These are phyloP conservation scores for Lichtheimia ornata DNA, from an alignment of 371 early-diverging fungal genomes.

Conservation along the genomic window DNA sequence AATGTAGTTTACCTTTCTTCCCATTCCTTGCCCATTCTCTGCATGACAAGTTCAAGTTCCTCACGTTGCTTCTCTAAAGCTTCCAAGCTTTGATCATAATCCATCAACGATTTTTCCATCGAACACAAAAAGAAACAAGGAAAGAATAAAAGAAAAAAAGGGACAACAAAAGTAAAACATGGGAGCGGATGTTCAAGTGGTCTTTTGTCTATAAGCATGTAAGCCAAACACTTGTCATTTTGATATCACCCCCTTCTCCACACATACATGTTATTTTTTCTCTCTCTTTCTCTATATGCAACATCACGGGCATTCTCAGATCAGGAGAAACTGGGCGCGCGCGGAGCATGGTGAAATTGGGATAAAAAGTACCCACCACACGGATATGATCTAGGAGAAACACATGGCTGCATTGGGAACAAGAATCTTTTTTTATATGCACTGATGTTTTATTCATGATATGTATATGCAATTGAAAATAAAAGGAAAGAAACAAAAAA, in stretches of 20 bases:
- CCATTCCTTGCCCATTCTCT: constrained; percentile 55
- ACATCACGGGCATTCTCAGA: too few species aligned
- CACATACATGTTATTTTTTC: too few species aligned
- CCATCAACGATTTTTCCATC: constrained; percentile 46
- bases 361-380: too few species aligned
- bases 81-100: constrained; percentile 50
- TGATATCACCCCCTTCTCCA: not conserved
- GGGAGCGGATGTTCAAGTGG: not conserved
- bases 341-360: too few species aligned
- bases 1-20: constrained; percentile 41
- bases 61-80: constrained; percentile 44
- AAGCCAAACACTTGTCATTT: not conserved
- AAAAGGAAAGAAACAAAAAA: constrained; percentile 15
- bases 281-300: too few species aligned
- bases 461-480: constrained; percentile 11
- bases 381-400: too few species aligned
- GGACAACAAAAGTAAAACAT: constrained; percentile 9
- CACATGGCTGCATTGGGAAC: too few species aligned
- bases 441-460: too few species aligned
- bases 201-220: not conserved
- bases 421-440: too few species aligned
- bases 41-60: constrained; percentile 44
- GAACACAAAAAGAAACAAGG: not conserved
- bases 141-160: constrained; percentile 5
- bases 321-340: too few species aligned